Percentiles rank a stretch among this genome's conserved stretches.
Conservation (phyloP, 148 eudicot genomes). For the Talinum fruticosum region DNA sequence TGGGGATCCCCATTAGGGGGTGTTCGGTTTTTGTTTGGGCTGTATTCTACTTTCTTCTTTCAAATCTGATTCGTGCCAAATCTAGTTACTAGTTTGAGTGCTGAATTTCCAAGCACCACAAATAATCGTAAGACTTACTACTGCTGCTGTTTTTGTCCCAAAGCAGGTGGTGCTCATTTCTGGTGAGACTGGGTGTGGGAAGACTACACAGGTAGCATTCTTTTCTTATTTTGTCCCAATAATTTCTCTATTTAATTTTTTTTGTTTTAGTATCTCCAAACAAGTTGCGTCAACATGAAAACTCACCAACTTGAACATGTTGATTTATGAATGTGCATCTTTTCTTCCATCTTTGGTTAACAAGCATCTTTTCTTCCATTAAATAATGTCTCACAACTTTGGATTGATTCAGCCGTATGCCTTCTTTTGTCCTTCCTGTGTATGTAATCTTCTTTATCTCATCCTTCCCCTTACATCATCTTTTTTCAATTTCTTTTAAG, state of each 20-base stretch:
- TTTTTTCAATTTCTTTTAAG: too few relatives aligned
- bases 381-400: not conserved
- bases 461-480: not conserved
- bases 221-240: constrained; percentile 1
- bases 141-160: constrained; percentile 16
- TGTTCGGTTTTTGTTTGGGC: not conserved
- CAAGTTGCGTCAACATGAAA: not conserved
- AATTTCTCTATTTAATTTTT: not conserved
- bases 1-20: too few relatives aligned
- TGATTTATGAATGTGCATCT: not conserved
- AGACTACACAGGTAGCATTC: constrained; percentile 85
- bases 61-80: not conserved
- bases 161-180: constrained; percentile 90
- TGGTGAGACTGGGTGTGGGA: constrained; percentile 99
- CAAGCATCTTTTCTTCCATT: not conserved
- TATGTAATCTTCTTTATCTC: not conserved
- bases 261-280: not conserved
- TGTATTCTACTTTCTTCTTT: not conserved
- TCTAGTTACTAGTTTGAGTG: not conserved
- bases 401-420: not conserved
- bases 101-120: not conserved
- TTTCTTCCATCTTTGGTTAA: not conserved
- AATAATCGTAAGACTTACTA: not conserved
- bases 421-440: not conserved
- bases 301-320: not conserved